Conservation (phyloP, 2,329 filamentous ascomycete species). For the Alternaria infectoria region DNA sequence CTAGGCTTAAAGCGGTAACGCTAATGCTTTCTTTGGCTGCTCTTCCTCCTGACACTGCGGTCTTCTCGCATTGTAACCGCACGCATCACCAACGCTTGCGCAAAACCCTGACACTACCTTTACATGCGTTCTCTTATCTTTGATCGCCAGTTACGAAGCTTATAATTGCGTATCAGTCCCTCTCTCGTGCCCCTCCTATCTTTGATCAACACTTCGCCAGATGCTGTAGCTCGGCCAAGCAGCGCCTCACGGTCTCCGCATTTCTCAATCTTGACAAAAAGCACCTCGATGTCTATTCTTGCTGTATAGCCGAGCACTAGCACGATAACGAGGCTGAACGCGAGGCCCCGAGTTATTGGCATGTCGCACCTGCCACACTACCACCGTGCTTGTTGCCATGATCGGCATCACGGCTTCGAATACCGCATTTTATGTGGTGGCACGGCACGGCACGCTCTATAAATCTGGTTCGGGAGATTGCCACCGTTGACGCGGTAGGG, state of each 20-base stretch:
- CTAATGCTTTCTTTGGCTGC: constrained; percentile 3
- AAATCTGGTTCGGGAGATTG: background rate
- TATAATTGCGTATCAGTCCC: background rate
- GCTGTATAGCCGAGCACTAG: background rate
- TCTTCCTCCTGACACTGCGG: background rate
- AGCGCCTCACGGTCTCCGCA: background rate
- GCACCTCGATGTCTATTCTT: background rate
- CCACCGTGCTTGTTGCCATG: background rate
- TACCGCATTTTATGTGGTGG: background rate
- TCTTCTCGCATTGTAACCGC: background rate
- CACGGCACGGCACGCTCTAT: background rate
- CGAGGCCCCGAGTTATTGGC: background rate
- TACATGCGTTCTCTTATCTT: background rate
- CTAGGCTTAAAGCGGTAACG: background rate
- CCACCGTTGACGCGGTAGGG: background rate
- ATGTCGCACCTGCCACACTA: background rate
- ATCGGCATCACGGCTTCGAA: constrained; percentile 1
- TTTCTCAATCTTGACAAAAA: background rate
- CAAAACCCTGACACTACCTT: background rate
- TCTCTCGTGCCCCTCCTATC: background rate
- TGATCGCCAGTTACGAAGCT: background rate
- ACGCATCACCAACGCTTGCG: background rate
- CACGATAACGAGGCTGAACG: background rate
- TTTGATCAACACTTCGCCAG: background rate
- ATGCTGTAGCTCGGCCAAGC: background rate